Base-by-base conservation (phyloP, 2,329 filamentous ascomycete species). In the Alternaria brassicicola region DNA sequence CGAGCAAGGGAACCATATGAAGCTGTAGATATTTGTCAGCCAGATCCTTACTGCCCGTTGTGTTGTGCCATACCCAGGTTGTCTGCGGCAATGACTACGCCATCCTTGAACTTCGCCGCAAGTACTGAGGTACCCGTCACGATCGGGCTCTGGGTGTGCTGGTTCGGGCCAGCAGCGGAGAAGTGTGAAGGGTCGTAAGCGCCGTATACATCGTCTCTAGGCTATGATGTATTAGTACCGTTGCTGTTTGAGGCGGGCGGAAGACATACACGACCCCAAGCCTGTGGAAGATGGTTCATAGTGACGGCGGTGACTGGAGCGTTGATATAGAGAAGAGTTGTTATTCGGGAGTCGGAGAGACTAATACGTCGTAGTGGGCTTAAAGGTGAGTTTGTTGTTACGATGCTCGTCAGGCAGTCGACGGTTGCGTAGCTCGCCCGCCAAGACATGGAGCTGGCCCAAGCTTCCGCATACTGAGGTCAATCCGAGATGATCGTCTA, bases 121-220 rank as follows among this genome's bases (percentile, higher is more conserved):
- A 99, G 81, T 64, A 99, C 95, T 52, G 95, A 98, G 48, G 95
- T 98, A 75, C 95, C 95, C 51, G 95, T 99, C 62, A 99, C 95
- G 68, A 96, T 89, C 72, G 95, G 95, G 30, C 88, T 88, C 81
- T 97, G 93, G 54, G 95, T 97, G 80, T 96, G 92, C 74, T 93
- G 87, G 13, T 65, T 75, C 57, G 93, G 92, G 52, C 83, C 85
- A 55, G 83, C 84, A 70, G 81, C 82, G 71, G 91, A 87, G 76
- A 98, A 89, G 79, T 94, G 93, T 58, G 93, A 91, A 75, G 85
- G 83, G 81, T 98, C 92, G 81, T 99, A 99, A 73, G 90, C 84
- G 71, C 95, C 95, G 82, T 98, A 99, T 75, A 98, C 85, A 80
- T 99, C 95, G 81, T 99, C 92, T 85, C 95, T 90, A 76, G 95